Percentiles rank a stretch among this genome's conserved stretches.
These are phyloP conservation scores for Xylaria sp. DNA, from an alignment of 2,329 filamentous ascomycete genomes.

Conservation along the genomic window DNA sequence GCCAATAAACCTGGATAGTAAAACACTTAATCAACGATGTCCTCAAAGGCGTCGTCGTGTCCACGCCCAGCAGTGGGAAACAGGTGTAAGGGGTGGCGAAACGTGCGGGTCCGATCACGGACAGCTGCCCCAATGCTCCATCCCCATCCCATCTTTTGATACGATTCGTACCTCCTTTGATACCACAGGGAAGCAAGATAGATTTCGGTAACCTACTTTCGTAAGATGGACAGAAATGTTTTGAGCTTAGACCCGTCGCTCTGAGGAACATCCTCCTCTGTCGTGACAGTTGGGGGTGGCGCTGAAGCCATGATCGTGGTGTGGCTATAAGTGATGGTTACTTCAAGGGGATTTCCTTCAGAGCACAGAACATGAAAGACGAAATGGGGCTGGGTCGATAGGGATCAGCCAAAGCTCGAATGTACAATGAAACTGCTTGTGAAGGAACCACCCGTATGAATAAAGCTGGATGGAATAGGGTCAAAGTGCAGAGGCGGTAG, in stretches of 20 bases:
- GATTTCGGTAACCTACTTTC: constrained; percentile 75
- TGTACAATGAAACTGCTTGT: background rate
- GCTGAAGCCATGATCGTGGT: constrained; percentile 42
- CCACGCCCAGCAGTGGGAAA: constrained; percentile 27
- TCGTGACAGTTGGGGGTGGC: constrained; percentile 40
- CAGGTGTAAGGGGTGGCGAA: background rate
- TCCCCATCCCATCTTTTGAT: background rate
- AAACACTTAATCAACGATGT: constrained; percentile 45
- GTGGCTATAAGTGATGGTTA: constrained; percentile 5
- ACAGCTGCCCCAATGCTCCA: constrained; percentile 18
- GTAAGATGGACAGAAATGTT: constrained; percentile 87
- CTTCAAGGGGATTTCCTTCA: constrained; percentile 10
- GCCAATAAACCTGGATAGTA: constrained; percentile 80
- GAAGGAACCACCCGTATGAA: background rate
- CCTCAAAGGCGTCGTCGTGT: background rate
- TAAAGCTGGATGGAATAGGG: background rate
- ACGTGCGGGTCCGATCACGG: constrained; percentile 41
- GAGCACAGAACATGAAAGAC: background rate
- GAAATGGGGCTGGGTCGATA: background rate
- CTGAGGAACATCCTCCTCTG: constrained; percentile 52
- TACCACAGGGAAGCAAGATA: background rate
- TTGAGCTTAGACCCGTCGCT: constrained; percentile 90
- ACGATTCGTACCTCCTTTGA: background rate
- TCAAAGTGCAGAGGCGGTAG: background rate
- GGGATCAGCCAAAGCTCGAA: background rate